phyloP scores from a whole-genome alignment of 1,139 yeast genomes.

The Suhomyces maxii region DNA sequence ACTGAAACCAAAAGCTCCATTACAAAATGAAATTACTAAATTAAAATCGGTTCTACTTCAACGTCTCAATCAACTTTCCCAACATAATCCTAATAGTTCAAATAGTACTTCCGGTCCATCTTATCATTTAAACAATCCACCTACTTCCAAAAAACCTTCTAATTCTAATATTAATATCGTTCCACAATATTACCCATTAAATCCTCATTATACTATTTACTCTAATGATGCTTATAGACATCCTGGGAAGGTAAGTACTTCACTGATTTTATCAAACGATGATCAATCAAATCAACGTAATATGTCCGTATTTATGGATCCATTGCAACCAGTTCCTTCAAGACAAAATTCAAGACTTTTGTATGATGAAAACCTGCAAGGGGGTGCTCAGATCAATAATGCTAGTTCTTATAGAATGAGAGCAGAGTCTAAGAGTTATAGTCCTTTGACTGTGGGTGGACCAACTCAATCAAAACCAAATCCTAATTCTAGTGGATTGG shows the following conservation, averaged over 20 bases:
- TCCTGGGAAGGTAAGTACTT: constrained; percentile 7
- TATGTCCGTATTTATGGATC: constrained; percentile 34
- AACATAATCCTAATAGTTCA: neutral
- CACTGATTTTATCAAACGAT: constrained; percentile 8
- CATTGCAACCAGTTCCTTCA: constrained; percentile 33
- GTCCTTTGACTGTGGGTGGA: constrained; percentile 15
- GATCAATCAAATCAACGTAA: constrained; percentile 10
- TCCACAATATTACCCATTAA: constrained; percentile 40
- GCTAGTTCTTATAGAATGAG: constrained; percentile 5
- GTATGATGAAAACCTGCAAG: constrained; percentile 3
- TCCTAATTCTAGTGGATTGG: neutral
- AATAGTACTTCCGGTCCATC: constrained; percentile 7
- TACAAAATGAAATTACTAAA: constrained; percentile 12
- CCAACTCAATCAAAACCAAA: constrained; percentile 1
- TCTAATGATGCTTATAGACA: constrained; percentile 11
- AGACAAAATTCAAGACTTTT: constrained; percentile 8
- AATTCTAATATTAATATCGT: constrained; percentile 22
- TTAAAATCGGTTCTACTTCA: constrained; percentile 14
- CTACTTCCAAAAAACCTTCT: constrained; percentile 18
- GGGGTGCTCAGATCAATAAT: neutral
- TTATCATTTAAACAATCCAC: constrained; percentile 16
- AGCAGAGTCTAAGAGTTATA: constrained; percentile 15
- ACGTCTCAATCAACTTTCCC: constrained; percentile 8
- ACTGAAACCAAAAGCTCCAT: neutral
- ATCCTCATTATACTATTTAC: constrained; percentile 37